Base-by-base conservation (phyloP, 805 yeast genomes). In the Starmerella bombicola region DNA sequence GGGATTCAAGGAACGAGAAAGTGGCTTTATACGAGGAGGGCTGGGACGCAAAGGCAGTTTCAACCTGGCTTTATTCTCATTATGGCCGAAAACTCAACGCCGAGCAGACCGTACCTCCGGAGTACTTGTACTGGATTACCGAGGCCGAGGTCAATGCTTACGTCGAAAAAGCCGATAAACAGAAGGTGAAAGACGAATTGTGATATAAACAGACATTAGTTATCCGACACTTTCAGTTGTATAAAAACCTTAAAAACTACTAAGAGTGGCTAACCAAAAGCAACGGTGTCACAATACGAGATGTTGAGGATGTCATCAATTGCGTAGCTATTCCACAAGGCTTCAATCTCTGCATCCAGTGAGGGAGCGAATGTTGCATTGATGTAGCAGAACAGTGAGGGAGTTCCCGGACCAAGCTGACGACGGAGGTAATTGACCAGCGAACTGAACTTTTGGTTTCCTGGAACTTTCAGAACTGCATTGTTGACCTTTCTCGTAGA, bases 401-500 rank as follows among this genome's bases (percentile, higher is more conserved):
- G 58, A 4, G 50, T 47, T 9, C 49, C 43, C 30, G 52, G 47
- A 28, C 53, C 50, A 24, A 64, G 54, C 46, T 65, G 66, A 42
- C 63, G 61, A 17, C 63, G 55, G 24, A 74, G 50, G 45, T 67
- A 74, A 45, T 59, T 60, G 23, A 62, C 61, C 23, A 74, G 57
- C 2, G 70, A 67, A 3, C 68, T 59, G 30, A 73, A 64, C n/a
- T 63, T 58, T 51, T 69, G 73, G 18, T 61, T 53, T 3, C 66
- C 55, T 3, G 68, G 58, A 4, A 73, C 70, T 35, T 58, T 64
- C 45, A 68, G 69, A 12, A 66, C 63, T 2, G 60, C 56, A n/a
- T 72, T 72, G n/a, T 55, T 55, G 17, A 74, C 59, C 1, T 63
- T 57, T 1, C 69, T 68, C 0, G 78, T 67, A 1, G 76, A 68